These are phyloP conservation scores for Myrica gale DNA, from an alignment of 306 rosid genomes.

Conservation along the genomic window DNA sequence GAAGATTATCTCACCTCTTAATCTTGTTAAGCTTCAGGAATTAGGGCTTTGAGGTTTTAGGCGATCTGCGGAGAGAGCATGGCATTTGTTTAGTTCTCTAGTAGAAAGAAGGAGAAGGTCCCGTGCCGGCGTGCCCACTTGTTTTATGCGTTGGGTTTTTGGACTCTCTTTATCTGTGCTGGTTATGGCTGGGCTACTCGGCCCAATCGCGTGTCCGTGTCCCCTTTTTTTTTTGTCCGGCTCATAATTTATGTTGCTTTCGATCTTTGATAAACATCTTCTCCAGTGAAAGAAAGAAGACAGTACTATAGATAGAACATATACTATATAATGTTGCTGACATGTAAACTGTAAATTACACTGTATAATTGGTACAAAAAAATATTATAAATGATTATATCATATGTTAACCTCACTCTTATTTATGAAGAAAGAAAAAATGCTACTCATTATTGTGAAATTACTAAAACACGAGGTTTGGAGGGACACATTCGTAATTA, in stretches of 20 bases:
- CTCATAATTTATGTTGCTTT: not conserved
- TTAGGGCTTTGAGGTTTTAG: constrained; percentile 27
- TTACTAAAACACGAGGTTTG: too few relatives aligned
- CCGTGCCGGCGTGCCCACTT: not conserved
- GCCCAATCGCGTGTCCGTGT: not conserved
- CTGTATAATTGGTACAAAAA: not conserved
- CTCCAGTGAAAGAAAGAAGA: too few relatives aligned
- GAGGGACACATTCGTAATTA: too few relatives aligned
- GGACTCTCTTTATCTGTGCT: not conserved
- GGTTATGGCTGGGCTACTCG: not conserved
- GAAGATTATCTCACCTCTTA: not conserved
- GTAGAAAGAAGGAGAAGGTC: not conserved
- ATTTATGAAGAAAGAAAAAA: too few relatives aligned
- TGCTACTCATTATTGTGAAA: too few relatives aligned
- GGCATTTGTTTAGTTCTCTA: not conserved
- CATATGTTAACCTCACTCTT: too few relatives aligned
- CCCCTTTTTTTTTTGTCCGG: not conserved
- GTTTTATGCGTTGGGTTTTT: not conserved
- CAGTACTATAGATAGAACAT: too few relatives aligned
- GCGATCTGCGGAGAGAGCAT: not conserved
- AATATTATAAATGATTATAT: too few relatives aligned
- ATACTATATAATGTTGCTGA: too few relatives aligned
- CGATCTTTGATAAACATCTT: too few relatives aligned
- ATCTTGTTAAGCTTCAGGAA: not conserved
- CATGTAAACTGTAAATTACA: not conserved